A percentile compares a stretch with the other conserved stretches of the same genome.
These are phyloP conservation scores for Talaromyces amestolkiae DNA, from an alignment of 2,329 filamentous ascomycete genomes.

Conservation along the genomic window DNA sequence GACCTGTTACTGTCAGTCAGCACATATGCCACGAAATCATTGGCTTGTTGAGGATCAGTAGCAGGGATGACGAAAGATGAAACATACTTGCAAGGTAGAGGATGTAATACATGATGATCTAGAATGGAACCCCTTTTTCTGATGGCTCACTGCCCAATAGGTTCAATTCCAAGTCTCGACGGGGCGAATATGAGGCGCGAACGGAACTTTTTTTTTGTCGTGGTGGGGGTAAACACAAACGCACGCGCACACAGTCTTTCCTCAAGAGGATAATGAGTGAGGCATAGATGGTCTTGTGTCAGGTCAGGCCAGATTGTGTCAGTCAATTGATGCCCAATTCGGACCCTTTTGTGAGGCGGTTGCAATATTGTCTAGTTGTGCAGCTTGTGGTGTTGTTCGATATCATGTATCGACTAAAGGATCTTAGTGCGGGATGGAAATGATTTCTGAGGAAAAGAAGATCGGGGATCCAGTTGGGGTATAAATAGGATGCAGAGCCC, in stretches of 20 bases:
- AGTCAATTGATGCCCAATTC: conserved; percentile 16
- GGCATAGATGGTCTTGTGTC: conserved; percentile 3
- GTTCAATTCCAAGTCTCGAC: background rate
- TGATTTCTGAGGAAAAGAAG: background rate
- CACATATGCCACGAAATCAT: conserved; percentile 25
- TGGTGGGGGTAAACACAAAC: background rate
- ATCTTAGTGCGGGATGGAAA: conserved; percentile 14
- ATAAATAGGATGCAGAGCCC: conserved; percentile 15
- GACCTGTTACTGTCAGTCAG: conserved; percentile 56
- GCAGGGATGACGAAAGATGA: background rate
- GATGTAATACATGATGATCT: conserved; percentile 47
- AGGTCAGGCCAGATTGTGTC: background rate
- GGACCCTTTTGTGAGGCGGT: conserved; percentile 10
- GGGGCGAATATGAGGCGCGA: conserved; percentile 12
- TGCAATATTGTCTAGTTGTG: conserved; percentile 17
- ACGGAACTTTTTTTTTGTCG: background rate
- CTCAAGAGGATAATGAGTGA: conserved; percentile 10
- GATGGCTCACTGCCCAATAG: background rate
- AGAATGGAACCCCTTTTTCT: background rate
- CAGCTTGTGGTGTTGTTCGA: conserved; percentile 11
- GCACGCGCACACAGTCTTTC: conserved; percentile 5
- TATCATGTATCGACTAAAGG: conserved; percentile 7
- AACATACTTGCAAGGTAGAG: conserved; percentile 68
- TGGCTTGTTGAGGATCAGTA: background rate
- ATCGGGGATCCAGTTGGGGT: background rate